Evolutionary conservation across 257 asterid genomes (phyloP).

Genomic region (Penstemon barbatus): DNA sequence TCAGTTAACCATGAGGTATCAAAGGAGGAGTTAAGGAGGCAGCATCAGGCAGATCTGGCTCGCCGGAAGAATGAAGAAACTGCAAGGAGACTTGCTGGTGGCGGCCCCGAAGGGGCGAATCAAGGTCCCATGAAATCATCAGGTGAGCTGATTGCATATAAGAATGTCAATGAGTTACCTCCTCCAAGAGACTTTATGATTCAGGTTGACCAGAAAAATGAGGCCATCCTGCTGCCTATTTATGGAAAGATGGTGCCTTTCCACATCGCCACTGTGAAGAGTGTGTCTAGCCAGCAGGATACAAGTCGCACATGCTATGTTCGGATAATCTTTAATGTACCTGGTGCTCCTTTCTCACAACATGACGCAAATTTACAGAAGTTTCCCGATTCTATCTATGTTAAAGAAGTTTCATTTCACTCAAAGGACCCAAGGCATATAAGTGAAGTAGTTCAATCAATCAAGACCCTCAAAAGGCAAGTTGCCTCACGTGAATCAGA

Average conservation of each 20-base stretch:
- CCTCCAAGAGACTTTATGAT: slow-evolving; percentile 64
- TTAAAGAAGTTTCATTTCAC: slow-evolving; percentile 67
- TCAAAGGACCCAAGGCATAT: slow-evolving; percentile 77
- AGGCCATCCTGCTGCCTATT: slow-evolving; percentile 65
- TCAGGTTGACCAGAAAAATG: slow-evolving; percentile 71
- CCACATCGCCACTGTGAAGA: slow-evolving; percentile 66
- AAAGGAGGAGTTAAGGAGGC: slow-evolving; percentile 69
- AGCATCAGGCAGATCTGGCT: slow-evolving; percentile 82
- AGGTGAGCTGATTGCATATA: slow-evolving; percentile 59
- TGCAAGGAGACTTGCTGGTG: slow-evolving; percentile 69
- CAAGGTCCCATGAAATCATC: slow-evolving; percentile 38
- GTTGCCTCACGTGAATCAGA: slow-evolving; percentile 74
- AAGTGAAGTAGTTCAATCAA: slow-evolving; percentile 65
- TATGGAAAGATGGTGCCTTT: slow-evolving; percentile 73
- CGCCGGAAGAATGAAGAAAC: slow-evolving; percentile 77
- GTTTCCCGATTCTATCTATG: slow-evolving; percentile 50
- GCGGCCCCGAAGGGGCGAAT: slow-evolving; percentile 38
- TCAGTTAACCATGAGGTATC: slow-evolving; percentile 71
- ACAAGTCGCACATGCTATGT: slow-evolving; percentile 61
- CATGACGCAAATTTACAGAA: slow-evolving; percentile 57
- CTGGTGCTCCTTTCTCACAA: slow-evolving; percentile 73
- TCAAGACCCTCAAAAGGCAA: slow-evolving; percentile 57
- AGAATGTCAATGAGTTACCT: slow-evolving; percentile 63
- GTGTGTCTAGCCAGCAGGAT: slow-evolving; percentile 72
- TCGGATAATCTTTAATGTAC: slow-evolving; percentile 67